Base-by-base conservation (phyloP, 2,329 filamentous ascomycete genomes). In the Fusarium nematophilum region DNA sequence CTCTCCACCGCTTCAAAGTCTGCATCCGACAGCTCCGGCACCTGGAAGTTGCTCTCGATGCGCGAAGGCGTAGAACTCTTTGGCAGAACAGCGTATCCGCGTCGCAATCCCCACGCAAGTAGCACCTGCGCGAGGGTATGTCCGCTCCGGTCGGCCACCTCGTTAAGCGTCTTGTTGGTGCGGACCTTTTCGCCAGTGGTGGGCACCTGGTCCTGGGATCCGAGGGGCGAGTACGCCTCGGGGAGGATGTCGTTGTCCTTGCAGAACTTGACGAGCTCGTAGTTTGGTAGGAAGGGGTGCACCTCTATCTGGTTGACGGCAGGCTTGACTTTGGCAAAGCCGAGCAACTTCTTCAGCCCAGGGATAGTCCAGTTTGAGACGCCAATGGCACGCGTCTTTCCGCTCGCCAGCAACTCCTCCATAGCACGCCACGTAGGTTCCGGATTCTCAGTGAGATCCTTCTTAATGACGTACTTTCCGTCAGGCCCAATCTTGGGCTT, bases 31-130 rank as follows among this genome's bases (percentile, higher is more conserved):
- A 69, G 51, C 6, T 37, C 27, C 1, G 67, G 67, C 1, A 69
- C 31, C 48, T 69, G 60, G 31, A 69, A 69, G 49, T 69, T 69
- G 51, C 67, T 69, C 56, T 69, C 81, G 66, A 90, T 90, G 36
- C 88, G 82, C 44, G 79, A 81, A 8, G 86, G 86, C 15, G 86
- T 90, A 40, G 86, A 86, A 76, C 86, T 89, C 83, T 91, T 91
- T 67, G 88, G 87, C 56, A 91, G 78, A 31, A 90, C 88, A 31
- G 85, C 81, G 71, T 89, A 90, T 54, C 88, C 87, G 46, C 88
- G 81, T 52, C 82, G 81, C 34, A 90, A 73, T 49, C 86, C 88
- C 87, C 88, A 90, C 34, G 65, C 64, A 52, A 86, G 78, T 6
- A 86, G 73, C 6, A 86, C 68, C 57, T 83, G 79, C 2, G 82